phyloP scores from a whole-genome alignment of 371 early-diverging fungal genomes.

The Rhizomucor miehei region DNA sequence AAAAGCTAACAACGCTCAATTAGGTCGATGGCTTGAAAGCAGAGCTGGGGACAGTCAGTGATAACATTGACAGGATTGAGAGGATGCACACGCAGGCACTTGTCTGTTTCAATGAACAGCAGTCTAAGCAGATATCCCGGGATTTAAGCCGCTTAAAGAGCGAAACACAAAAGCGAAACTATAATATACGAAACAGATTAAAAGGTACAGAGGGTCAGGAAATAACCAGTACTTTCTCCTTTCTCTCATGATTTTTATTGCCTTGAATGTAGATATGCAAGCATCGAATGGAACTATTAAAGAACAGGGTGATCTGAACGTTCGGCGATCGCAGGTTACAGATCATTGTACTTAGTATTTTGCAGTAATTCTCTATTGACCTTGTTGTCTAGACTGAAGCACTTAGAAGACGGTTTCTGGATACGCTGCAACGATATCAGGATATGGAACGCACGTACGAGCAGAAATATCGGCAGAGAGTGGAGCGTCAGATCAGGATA shows the following conservation, averaged over 20 bases:
- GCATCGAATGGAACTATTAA: slow-evolving; percentile 16
- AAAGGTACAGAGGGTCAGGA: slow-evolving; percentile 27
- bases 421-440: slow-evolving; percentile 79
- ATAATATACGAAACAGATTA: slow-evolving; percentile 24
- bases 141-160: slow-evolving; percentile 29
- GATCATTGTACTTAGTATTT: not conserved
- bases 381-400: slow-evolving; percentile 44
- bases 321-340: slow-evolving; percentile 36
- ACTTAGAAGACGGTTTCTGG: slow-evolving; percentile 78
- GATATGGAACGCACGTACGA: slow-evolving; percentile 75
- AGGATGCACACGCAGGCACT: slow-evolving; percentile 31
- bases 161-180: slow-evolving; percentile 31
- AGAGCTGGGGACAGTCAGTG: slow-evolving; percentile 30
- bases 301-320: slow-evolving; percentile 27
- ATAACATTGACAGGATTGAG: slow-evolving; percentile 35
- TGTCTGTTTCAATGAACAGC: slow-evolving; percentile 40
- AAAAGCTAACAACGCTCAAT: not conserved
- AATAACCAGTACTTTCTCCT: too few relatives aligned
- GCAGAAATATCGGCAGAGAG: slow-evolving; percentile 78
- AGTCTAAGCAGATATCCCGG: slow-evolving; percentile 24
- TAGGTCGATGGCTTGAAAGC: slow-evolving; percentile 37
- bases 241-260: too few relatives aligned
- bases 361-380: not conserved
- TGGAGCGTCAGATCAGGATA: slow-evolving; percentile 84
- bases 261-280: slow-evolving; percentile 26